Percentiles rank a stretch among this genome's conserved stretches.
Evolutionary conservation across 306 rosid genomes (phyloP).

Genomic region (Echinosophora koreensis): DNA sequence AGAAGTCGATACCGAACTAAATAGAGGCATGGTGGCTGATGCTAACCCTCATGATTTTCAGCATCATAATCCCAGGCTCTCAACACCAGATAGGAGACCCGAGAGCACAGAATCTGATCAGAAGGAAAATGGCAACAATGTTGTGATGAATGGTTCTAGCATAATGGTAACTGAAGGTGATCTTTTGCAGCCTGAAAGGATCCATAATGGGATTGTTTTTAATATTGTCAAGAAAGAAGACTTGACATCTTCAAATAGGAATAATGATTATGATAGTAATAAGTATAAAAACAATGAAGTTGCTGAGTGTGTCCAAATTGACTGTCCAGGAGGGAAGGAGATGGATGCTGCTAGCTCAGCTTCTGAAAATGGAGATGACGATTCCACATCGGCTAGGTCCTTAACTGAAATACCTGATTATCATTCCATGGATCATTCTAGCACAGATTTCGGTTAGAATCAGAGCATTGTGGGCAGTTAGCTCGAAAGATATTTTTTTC

Average conservation of each 20-base stretch:
- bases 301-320: conserved; percentile 76
- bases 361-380: conserved; percentile 67
- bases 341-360: conserved; percentile 70
- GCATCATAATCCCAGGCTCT: conserved; percentile 61
- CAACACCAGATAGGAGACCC: conserved; percentile 63
- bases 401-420: conserved; percentile 40
- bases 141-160: conserved; percentile 59
- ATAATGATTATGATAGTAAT: conserved; percentile 59
- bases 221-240: conserved; percentile 92
- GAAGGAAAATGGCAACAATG: conserved; percentile 60
- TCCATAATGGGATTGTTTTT: conserved; percentile 79
- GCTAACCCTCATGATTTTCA: conserved; percentile 55
- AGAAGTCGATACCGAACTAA: conserved; percentile 69
- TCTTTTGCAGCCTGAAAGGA: conserved; percentile 94
- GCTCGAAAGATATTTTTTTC: conserved; percentile 3
- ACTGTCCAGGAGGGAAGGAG: conserved; percentile 73
- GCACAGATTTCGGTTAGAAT: conserved; percentile 43
- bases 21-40: conserved; percentile 51
- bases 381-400: conserved; percentile 33
- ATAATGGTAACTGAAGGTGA: conserved; percentile 87
- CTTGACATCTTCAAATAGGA: conserved; percentile 59
- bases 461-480: conserved; percentile 44
- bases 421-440: conserved; percentile 35
- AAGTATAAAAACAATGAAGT: conserved; percentile 52
- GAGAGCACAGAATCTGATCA: conserved; percentile 61